Base-by-base conservation (phyloP, 257 asterid genomes). In the Ophiorrhiza pumila region DNA sequence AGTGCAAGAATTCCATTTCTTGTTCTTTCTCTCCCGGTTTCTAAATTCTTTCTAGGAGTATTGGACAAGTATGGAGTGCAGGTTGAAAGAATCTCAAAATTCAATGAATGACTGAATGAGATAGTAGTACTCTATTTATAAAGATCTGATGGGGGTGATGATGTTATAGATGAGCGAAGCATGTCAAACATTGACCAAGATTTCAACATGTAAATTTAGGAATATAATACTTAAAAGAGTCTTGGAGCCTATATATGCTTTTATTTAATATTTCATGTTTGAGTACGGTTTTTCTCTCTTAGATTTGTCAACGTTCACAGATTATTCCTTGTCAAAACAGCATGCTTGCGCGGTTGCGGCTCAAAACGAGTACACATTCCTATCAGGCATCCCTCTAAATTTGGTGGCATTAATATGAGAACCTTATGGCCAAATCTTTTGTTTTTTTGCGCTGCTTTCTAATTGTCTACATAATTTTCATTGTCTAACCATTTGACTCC, bases 1-100 rank as follows among this genome's bases (percentile, higher is more conserved):
- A 7, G 41, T 78, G 83, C 73, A 78, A 6, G 31, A 77, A 68
- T 31, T 47, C 81, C 84, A 80, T 80, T 50, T 57, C 7, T 43
- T 8, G n/a, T 39, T n/a, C 37, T 50, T 1, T 1, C 42, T 6
- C 4, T 17, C 23, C 32, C 27, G 45, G n/a, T 50, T 34, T 25
- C 32, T 37, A 37, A 37, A 37, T 37, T 37, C 3, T 2, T 37
- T 3, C 42, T 37, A 37, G 7, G 7, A 37, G n/a, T n/a, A n/a
- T n/a, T n/a, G 4, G n/a, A 32, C 25, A 5, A 27, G 53, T 29
- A 55, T 31, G 18, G 37, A 32, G 18, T 12, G 53, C 5, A 45
- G 41, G 49, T 0, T 18, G 22, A 65, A 12, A 22, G 29, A 65
- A 15, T 1, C 31, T 58, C 32, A 12, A 55, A 55, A 7, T 43